These are phyloP conservation scores for Ustilago curta DNA, from an alignment of 1,284 basidiomycete species.

Conservation along the genomic window DNA sequence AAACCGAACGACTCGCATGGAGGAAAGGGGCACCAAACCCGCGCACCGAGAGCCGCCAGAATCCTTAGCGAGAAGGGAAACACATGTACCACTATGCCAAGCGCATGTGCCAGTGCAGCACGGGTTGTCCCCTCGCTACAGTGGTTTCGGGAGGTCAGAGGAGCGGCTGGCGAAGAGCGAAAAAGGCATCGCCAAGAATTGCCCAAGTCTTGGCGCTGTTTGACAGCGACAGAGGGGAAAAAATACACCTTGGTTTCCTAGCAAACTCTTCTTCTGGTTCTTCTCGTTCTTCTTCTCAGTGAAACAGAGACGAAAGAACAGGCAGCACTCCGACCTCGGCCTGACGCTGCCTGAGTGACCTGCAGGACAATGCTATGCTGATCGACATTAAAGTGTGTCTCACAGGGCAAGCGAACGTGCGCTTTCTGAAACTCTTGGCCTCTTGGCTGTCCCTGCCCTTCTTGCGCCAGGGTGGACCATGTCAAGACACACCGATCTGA, in stretches of 20 bases:
- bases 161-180: not conserved
- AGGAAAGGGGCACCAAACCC: no score
- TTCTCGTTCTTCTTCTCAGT: no score
- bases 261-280: not conserved
- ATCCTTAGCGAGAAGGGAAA: not conserved
- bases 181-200: conserved; percentile 22
- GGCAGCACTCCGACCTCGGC: no score
- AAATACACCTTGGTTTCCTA: not conserved
- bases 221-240: no score
- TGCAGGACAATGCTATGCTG: no score
- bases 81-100: not conserved
- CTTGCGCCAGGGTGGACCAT: not conserved
- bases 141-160: no score
- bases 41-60: not conserved
- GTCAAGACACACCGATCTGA: not conserved
- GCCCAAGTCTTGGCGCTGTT: conserved; percentile 31
- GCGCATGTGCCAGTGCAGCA: conserved; percentile 4
- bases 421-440: not conserved
- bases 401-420: no score
- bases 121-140: not conserved
- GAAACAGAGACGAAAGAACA: no score
- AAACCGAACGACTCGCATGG: not conserved
- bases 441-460: not conserved
- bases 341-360: no score
- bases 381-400: no score